Conservation (phyloP, 768 basidiomycete genomes). For the Phaeolepiota aurea region DNA sequence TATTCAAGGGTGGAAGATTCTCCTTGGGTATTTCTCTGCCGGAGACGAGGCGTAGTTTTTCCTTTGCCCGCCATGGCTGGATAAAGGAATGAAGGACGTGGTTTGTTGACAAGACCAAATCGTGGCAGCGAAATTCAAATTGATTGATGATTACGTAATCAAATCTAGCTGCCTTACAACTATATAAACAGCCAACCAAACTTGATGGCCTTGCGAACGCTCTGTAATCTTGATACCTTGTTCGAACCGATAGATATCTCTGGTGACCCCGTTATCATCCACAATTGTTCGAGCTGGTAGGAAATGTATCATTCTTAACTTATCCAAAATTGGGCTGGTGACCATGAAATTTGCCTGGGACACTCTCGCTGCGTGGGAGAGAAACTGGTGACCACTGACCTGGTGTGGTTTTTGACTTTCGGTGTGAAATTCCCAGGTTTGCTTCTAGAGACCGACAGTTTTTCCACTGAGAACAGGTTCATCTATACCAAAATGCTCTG, state of each 20-base stretch:
- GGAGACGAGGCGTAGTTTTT: slow-evolving; percentile 14
- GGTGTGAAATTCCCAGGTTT: too few relatives aligned
- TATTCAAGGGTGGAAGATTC: slow-evolving; percentile 12
- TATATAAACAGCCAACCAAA: too few relatives aligned
- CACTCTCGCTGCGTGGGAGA: neutral
- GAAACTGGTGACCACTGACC: neutral
- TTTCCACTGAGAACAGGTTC: neutral
- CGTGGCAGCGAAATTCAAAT: slow-evolving; percentile 3
- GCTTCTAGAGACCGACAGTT: neutral
- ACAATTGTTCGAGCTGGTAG: too few relatives aligned
- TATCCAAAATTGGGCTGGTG: neutral
- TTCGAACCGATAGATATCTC: too few relatives aligned
- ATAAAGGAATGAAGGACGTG: slow-evolving; percentile 8
- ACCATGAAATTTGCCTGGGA: too few relatives aligned
- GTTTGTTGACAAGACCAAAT: slow-evolving; percentile 6
- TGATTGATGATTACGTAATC: slow-evolving; percentile 2
- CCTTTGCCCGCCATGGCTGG: slow-evolving; percentile 23
- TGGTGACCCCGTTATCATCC: too few relatives aligned
- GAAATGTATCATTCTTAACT: neutral
- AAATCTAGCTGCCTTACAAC: too few relatives aligned
- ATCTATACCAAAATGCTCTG: neutral
- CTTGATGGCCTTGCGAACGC: too few relatives aligned
- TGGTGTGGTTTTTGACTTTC: neutral
- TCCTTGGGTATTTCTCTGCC: slow-evolving; percentile 11
- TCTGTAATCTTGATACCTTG: too few relatives aligned